Evolutionary conservation across 768 basidiomycete genomes (phyloP).

Genomic region (Rhizopogon roseolus): DNA sequence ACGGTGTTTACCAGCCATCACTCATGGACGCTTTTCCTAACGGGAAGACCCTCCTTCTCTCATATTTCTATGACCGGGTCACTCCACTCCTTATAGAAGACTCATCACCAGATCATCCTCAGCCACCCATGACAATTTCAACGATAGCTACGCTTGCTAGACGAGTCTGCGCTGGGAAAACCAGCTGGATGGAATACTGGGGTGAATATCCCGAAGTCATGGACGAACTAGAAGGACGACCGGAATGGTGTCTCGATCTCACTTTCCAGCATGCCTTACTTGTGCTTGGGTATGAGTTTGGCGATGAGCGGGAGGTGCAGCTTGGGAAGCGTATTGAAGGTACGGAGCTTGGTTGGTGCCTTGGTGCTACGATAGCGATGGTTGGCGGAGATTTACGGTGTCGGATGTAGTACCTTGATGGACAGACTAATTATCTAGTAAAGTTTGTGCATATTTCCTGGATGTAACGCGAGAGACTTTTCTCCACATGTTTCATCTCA

Average conservation of each 20-base stretch:
- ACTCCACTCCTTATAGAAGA: slow-evolving; percentile 57
- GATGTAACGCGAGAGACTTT: too few species aligned
- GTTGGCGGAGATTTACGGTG: slow-evolving; percentile 60
- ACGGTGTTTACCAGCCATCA: slow-evolving; percentile 95
- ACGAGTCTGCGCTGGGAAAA: slow-evolving; percentile 68
- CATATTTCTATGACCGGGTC: slow-evolving; percentile 97
- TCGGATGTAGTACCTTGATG: slow-evolving; percentile 20
- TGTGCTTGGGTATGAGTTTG: slow-evolving; percentile 87
- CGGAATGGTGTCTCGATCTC: slow-evolving; percentile 94
- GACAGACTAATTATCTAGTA: not conserved
- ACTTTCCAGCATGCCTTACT: slow-evolving; percentile 93
- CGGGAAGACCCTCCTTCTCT: slow-evolving; percentile 86
- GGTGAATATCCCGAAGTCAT: slow-evolving; percentile 41
- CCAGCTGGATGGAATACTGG: slow-evolving; percentile 52
- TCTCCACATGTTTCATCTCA: not conserved
- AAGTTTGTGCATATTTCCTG: not conserved
- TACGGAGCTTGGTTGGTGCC: slow-evolving; percentile 92
- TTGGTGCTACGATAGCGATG: slow-evolving; percentile 81
- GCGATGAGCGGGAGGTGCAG: slow-evolving; percentile 56
- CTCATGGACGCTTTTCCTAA: slow-evolving; percentile 82
- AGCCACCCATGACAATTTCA: slow-evolving; percentile 40
- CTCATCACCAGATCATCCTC: slow-evolving; percentile 14
- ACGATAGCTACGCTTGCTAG: slow-evolving; percentile 61
- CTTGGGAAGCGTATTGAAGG: slow-evolving; percentile 85
- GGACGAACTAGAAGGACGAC: slow-evolving; percentile 72